Evolutionary conservation across 495 filamentous ascomycete genomes (phyloP).

Genomic region (Daldinia decipiens): DNA sequence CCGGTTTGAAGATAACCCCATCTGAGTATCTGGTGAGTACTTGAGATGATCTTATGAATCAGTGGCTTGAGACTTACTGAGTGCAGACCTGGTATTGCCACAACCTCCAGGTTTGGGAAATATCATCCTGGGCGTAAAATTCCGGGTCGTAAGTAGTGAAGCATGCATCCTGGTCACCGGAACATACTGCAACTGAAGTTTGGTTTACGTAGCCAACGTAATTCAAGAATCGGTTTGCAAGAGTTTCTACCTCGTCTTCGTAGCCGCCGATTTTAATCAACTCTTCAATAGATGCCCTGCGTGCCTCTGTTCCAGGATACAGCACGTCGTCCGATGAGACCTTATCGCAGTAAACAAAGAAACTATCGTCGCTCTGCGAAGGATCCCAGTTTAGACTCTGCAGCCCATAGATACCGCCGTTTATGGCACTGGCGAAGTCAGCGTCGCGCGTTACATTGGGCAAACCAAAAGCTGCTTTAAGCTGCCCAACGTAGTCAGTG

Average conservation of each 20-base stretch:
- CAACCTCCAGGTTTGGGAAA: conserved; percentile 61
- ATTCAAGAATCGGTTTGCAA: conserved; percentile 70
- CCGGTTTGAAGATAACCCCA: conserved; percentile 80
- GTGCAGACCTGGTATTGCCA: conserved; percentile 69
- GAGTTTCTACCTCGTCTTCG: conserved; percentile 52
- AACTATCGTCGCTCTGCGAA: conserved; percentile 59
- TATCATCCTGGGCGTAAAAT: conserved; percentile 62
- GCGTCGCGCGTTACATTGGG: conserved; percentile 64
- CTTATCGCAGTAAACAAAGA: conserved; percentile 69
- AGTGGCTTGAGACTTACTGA: conserved; percentile 48
- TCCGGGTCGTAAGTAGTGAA: conserved; percentile 62
- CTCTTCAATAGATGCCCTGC: conserved; percentile 55
- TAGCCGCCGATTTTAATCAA: conserved; percentile 68
- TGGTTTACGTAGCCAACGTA: conserved; percentile 69
- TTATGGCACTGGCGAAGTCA: conserved; percentile 70
- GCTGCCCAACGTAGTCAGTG: conserved; percentile 55
- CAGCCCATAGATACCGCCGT: conserved; percentile 62
- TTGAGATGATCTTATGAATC: not conserved
- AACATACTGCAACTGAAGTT: conserved; percentile 52
- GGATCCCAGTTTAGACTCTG: conserved; percentile 79
- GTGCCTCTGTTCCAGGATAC: conserved; percentile 55
- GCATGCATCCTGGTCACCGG: conserved; percentile 62
- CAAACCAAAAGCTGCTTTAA: conserved; percentile 70
- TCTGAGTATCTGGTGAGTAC: conserved; percentile 52
- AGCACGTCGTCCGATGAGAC: conserved; percentile 61